phyloP scores from a whole-genome alignment of 2,329 filamentous ascomycete species.

The Cytospora paraplurivora region DNA sequence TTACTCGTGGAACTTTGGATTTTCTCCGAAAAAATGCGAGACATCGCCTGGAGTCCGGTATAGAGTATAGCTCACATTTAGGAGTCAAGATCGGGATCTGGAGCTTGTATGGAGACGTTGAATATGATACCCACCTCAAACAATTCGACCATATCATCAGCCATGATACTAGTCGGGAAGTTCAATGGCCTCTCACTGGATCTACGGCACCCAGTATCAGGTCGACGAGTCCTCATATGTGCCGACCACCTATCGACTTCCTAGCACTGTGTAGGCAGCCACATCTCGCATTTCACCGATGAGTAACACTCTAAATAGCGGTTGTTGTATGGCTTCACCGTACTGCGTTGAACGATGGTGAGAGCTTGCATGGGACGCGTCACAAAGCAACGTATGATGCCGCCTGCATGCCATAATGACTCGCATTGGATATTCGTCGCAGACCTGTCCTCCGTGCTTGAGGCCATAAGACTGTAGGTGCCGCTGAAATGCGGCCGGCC shows the following conservation, averaged over 20 bases:
- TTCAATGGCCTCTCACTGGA: neutral
- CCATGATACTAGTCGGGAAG: neutral
- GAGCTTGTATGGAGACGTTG: neutral
- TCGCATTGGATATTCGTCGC: neutral
- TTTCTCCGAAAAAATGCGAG: neutral
- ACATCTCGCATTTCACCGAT: no score
- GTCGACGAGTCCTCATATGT: neutral
- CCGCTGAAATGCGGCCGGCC: neutral
- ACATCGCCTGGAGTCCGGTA: constrained; percentile 20
- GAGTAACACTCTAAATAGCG: no score
- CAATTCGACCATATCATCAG: neutral
- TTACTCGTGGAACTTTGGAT: neutral
- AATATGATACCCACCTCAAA: constrained; percentile 2
- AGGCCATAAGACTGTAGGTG: neutral
- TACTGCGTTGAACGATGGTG: neutral
- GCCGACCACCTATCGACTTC: neutral
- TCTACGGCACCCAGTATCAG: neutral
- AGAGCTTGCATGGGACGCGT: neutral
- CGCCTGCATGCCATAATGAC: neutral
- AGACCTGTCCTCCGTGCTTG: neutral
- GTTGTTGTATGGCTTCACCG: neutral
- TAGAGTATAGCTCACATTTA: neutral
- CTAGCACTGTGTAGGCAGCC: no score
- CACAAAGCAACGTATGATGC: neutral
- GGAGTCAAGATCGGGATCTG: neutral